Percentiles rank a stretch among this genome's conserved stretches.
Conservation (phyloP, 2,329 filamentous ascomycete species). For the Fusarium floridanum region DNA sequence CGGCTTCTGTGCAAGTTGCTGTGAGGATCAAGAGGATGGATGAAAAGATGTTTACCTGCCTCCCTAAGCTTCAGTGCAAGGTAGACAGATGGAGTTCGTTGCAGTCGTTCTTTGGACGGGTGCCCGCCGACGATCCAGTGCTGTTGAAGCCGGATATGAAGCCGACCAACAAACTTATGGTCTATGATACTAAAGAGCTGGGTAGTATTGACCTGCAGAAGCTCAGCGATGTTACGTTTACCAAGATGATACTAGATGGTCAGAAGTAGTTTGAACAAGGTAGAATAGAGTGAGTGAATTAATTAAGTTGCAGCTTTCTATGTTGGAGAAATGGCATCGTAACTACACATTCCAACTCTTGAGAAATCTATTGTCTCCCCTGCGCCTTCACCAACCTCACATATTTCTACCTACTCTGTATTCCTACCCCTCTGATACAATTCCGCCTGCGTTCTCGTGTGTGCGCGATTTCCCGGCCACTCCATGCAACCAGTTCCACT, state of each 20-base stretch:
- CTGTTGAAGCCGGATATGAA: slow-evolving; percentile 5
- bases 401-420: background rate
- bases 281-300: background rate
- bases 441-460: background rate
- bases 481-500: background rate
- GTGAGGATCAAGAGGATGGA: slow-evolving; percentile 5
- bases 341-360: background rate
- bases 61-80: background rate
- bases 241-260: slow-evolving; percentile 3
- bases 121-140: background rate
- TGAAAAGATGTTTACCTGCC: background rate
- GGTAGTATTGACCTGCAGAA: slow-evolving; percentile 7
- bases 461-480: background rate
- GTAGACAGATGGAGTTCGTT: background rate
- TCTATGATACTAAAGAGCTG: background rate
- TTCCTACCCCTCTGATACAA: background rate
- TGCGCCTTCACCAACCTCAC: background rate
- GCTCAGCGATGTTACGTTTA: slow-evolving; percentile 8
- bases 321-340: background rate
- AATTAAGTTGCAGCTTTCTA: background rate
- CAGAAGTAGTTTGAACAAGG: background rate
- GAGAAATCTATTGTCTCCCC: background rate
- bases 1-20: slow-evolving; percentile 6
- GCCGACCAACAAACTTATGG: background rate
- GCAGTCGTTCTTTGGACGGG: background rate